Conservation (phyloP, 1,284 basidiomycete species). For the Ceratobasidium sp. region DNA sequence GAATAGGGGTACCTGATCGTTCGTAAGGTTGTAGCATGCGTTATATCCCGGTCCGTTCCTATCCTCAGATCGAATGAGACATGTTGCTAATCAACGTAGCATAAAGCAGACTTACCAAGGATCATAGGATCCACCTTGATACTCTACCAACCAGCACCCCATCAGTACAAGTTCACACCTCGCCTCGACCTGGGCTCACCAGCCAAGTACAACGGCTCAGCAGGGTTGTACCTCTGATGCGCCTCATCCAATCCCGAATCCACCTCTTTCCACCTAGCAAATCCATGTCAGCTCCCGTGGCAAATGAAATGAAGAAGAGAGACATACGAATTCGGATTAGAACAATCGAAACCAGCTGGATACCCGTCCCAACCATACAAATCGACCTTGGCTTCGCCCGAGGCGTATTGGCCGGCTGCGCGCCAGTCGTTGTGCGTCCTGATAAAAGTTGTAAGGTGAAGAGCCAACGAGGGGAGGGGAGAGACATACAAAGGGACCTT, state of each 20-base stretch:
- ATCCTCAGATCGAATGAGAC: neutral
- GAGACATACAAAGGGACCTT: slow-evolving; percentile 38
- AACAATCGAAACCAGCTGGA: slow-evolving; percentile 44
- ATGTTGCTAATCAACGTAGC: neutral
- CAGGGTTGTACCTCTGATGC: slow-evolving; percentile 32
- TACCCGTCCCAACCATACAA: slow-evolving; percentile 43
- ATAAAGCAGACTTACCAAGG: slow-evolving; percentile 14
- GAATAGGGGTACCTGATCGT: slow-evolving; percentile 26
- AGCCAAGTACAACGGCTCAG: slow-evolving; percentile 39
- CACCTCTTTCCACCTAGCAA: slow-evolving; percentile 36
- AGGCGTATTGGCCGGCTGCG: slow-evolving; percentile 16
- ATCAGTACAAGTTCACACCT: neutral
- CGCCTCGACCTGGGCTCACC: slow-evolving; percentile 14
- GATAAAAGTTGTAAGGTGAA: neutral
- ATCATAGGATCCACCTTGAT: slow-evolving; percentile 43
- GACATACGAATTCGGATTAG: slow-evolving; percentile 23
- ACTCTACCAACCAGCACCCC: neutral
- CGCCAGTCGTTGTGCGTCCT: slow-evolving; percentile 45
- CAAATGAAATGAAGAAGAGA: neutral
- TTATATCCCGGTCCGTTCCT: slow-evolving; percentile 42
- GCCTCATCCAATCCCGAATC: slow-evolving; percentile 24
- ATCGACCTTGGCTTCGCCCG: slow-evolving; percentile 42
- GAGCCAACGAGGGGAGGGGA: neutral
- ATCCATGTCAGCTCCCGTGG: neutral
- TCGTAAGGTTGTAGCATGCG: slow-evolving; percentile 37